Base-by-base conservation (phyloP, 495 filamentous ascomycete species). In the Hypoxylon perforatum region DNA sequence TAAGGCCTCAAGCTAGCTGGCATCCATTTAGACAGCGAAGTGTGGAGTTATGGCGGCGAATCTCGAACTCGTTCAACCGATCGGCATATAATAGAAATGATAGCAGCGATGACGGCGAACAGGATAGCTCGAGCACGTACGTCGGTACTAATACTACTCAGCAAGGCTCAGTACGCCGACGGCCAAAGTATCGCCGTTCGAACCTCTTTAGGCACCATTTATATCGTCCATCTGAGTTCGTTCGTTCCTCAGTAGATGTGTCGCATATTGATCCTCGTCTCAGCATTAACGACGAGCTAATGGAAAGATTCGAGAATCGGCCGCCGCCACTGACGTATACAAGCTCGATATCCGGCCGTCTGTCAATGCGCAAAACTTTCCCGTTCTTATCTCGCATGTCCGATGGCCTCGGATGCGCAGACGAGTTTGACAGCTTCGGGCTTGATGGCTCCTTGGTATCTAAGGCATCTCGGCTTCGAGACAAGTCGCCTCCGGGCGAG, bases 371-470 rank as follows among this genome's bases (percentile, higher is more conserved):
- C 6, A 68, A 41, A 12, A 60, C 66, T 12, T 63, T 64, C 25
- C 60, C 66, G 4, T 63, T 61, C 19, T n/a, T 66, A 35, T 42
- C 55, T 15, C 66, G 64, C 22, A 36, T 69, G 15, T 57, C 66
- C 0, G 66, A 67, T 17, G 35, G 48, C 14, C 36, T 71, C 6
- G 46, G 53, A 10, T 19, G 19, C 15, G 45, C 58, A 5, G 48
- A 59, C 5, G 70, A 60, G 2, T 57, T 67, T 8, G 57, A 58
- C 4, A 48, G 44, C 18, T 71, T 75, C 18, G 72, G 70, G 23
- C 58, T 75, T 9, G 72, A 75, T 28, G 72, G 72, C 0, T 46
- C 71, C 17, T 23, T 57, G 4, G 30, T 64, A 5, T 68, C 70
- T 3, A 75, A 67, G 21, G 56, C 46, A n/a, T 46, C 47, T 12